Base-by-base conservation (phyloP, 2,329 filamentous ascomycete genomes). In the Gremmenia infestans region DNA sequence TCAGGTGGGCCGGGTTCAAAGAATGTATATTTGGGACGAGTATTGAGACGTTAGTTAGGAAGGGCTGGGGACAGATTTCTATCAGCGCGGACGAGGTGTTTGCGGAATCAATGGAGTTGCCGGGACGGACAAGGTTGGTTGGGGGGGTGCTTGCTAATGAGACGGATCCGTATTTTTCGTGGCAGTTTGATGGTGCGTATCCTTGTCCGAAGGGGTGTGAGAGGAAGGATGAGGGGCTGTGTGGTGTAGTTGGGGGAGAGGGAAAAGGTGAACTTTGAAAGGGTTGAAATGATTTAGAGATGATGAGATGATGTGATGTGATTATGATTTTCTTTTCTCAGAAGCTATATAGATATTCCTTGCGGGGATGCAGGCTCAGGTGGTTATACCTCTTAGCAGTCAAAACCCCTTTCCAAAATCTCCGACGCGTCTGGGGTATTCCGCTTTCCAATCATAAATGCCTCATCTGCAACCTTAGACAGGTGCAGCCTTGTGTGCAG, bases 11-110 rank as follows among this genome's bases (percentile, higher is more conserved):
- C 0, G 78, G 78, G 0, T 81, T 83, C 69, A 72, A 70, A 39
- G 80, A 82, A 67, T 80, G 79, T 63, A 72, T 83, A 7, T 82
- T 77, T 61, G 79, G 78, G 5, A 81, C 78, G 1, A 75, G 72
- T 25, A 78, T 81, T 56, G 70, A 75, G 23, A 71, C 67, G 5
- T 69, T 82, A 35, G 67, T 78, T 12, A 67, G 72, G 37, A 67
- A 72, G 39, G 79, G 79, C 5, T 83, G 80, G 79, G 65, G 67
- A 5, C 78, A 81, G 68, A 81, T 82, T 45, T 68, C 71, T 5
- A 71, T 83, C 37, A 61, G 68, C 2, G 75, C 74, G 0, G 59
- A 67, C 14, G 75, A 81, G 42, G 65, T 83, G 3, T 79, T 82
- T 57, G 68, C 67, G 42, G 70, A 74, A 61, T 74, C 72, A 2